phyloP scores from a whole-genome alignment of 768 basidiomycete genomes.

The Multifurca ochricompacta region DNA sequence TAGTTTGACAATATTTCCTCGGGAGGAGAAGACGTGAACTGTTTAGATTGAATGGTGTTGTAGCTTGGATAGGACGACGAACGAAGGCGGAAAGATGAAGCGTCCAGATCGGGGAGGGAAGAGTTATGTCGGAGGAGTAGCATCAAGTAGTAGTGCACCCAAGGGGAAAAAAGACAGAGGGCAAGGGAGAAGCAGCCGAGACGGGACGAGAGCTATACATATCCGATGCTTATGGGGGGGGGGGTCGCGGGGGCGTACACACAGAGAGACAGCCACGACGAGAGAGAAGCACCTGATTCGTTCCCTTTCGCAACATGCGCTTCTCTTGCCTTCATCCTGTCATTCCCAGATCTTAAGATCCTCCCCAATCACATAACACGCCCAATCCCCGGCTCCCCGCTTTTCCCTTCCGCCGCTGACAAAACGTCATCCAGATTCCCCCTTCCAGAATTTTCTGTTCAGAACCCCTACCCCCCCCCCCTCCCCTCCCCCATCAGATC shows the following conservation, averaged over 20 bases:
- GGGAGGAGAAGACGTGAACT: conserved; percentile 11
- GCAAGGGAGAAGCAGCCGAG: conserved; percentile 21
- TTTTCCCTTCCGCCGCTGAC: conserved; percentile 25
- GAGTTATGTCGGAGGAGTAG: conserved; percentile 16
- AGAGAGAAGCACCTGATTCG: conserved; percentile 22
- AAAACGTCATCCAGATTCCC: conserved; percentile 23
- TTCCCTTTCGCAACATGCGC: conserved; percentile 14
- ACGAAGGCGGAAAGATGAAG: conserved; percentile 11
- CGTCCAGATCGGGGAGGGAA: conserved; percentile 19
- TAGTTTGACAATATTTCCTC: conserved; percentile 15
- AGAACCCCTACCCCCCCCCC: conserved; percentile 14
- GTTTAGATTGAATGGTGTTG: conserved; percentile 20
- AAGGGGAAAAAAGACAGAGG: conserved; percentile 19
- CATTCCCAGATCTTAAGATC: conserved; percentile 9
- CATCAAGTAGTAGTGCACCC: conserved; percentile 17
- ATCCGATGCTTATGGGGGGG: conserved; percentile 10
- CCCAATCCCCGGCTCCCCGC: conserved; percentile 21
- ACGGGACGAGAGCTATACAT: conserved; percentile 20
- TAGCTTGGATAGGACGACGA: conserved; percentile 19
- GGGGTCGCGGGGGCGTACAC: not conserved
- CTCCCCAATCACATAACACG: conserved; percentile 18
- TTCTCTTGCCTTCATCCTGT: conserved; percentile 12
- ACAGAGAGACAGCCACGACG: conserved; percentile 17
- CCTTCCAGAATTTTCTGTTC: conserved; percentile 21
- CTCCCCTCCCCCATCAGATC: conserved; percentile 21